Evolutionary conservation across 129 eudicot species (phyloP).

Genomic region (sunflower (Helianthus annuus)): DNA sequence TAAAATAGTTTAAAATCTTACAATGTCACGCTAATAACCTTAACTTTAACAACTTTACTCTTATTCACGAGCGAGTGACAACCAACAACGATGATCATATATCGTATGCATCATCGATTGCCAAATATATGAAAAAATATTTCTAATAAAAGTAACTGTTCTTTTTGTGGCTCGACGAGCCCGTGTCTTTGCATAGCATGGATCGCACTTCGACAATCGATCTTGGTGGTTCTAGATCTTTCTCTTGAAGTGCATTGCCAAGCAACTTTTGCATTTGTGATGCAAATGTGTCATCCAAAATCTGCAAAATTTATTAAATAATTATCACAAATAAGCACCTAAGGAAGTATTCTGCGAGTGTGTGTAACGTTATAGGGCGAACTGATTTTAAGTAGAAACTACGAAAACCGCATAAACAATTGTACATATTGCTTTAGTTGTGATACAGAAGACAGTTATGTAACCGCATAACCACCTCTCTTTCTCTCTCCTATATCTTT

Average conservation of each 20-base stretch:
- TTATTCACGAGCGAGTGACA: background rate
- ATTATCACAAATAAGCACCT: background rate
- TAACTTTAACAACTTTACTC: background rate
- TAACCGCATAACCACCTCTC: too few relatives aligned
- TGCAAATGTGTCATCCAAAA: slow-evolving; percentile 80
- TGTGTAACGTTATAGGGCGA: background rate
- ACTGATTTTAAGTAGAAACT: background rate
- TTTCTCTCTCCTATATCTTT: too few relatives aligned
- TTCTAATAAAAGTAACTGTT: slow-evolving; percentile 57
- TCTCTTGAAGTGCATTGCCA: slow-evolving; percentile 74
- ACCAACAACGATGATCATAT: slow-evolving; percentile 18
- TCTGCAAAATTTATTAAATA: slow-evolving; percentile 35
- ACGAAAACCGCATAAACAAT: too few relatives aligned
- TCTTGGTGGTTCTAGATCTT: slow-evolving; percentile 78
- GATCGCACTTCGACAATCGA: slow-evolving; percentile 71
- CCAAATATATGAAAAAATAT: slow-evolving; percentile 30
- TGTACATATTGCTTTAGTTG: background rate
- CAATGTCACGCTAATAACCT: background rate
- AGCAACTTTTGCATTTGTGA: slow-evolving; percentile 82
- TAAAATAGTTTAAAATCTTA: background rate
- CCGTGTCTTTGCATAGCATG: slow-evolving; percentile 70
- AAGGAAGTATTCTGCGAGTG: background rate
- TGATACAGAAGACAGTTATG: too few relatives aligned
- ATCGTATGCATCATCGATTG: slow-evolving; percentile 19
- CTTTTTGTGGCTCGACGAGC: slow-evolving; percentile 50